Base-by-base conservation (phyloP, 2,329 filamentous ascomycete genomes). In the Aureobasidium sp. region DNA sequence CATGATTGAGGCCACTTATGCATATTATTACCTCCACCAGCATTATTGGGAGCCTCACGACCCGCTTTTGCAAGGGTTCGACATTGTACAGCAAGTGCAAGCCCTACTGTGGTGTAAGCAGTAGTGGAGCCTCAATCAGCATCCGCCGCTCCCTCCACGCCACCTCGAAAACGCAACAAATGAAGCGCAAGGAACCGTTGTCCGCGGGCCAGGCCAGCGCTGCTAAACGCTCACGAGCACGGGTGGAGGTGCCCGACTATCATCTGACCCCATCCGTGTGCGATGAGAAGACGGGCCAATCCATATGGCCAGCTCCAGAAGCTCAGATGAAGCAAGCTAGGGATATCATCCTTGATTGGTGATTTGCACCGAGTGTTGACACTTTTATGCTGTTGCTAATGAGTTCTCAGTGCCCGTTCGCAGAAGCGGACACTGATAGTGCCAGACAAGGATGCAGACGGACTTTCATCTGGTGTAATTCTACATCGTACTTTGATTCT, bases 381-480 rank as follows among this genome's bases (percentile, higher is more conserved):
- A 56, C 52, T 25, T 17, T n/a, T 37, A 22, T 31, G 36, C 9
- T 2, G 61, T 41, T n/a, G n/a, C 44, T 34, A 9, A 62, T 8
- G n/a, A 3, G 6, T 36, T 8, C 47, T 56, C 64, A 86, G 84
- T 70, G 84, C 79, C 20, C 67, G 74, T 17, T 73, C 81, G 12
- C 72, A 78, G 11, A 77, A 82, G 62, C 76, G 74, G 39, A 82
- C 81, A 1, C 71, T 88, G 20, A 84, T 89, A 15, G 78, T 88
- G 0, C 87, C 87, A 0, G 86, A 89, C 69, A 88, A 88, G 68
- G 86, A 88, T 66, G 85, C 85, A 2, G 86, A 89, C 70, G 87
- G 86, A 0, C 75, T 89, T 3, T 82, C 82, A 2, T 83, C 86
- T 2, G 87, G 86, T 0, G 81, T 82, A 1, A 88, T 88, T 34